Base-by-base conservation (phyloP, 1,284 basidiomycete genomes). In the Lentinus polychrous region DNA sequence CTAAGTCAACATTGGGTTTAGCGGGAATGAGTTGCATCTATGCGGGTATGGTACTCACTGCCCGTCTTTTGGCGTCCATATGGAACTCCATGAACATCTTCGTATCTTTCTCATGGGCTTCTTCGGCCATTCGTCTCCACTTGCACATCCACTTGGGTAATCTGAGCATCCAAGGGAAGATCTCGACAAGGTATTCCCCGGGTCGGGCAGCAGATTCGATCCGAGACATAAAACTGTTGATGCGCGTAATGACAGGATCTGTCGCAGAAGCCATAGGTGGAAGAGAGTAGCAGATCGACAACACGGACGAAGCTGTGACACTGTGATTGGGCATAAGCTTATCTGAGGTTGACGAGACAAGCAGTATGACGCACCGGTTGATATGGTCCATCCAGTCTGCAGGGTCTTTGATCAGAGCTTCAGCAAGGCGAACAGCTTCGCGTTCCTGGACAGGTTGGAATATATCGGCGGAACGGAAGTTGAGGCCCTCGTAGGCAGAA, bases 141-240 rank as follows among this genome's bases (percentile, higher is more conserved):
- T 34, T 34, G 15, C 41, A 32, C 31, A 49, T 20, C 6, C 31
- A 43, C 14, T 36, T 17, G 10, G 47, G 47, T 8, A 49, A 22
- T 12, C 37, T 14, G 20, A 36, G 15, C 41, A 49, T 20, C 41
- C 40, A 43, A n/a, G 51, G 51, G 18, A 52, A 49, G 32, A 46
- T 33, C 15, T 52, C 46, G 24, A 52, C 51, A 12, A 52, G 22
- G 32, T 46, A 43, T 6, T 39, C 39, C 6, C 51, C 51, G 8
- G 51, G 51, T 17, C 48, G 41, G 8, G 48, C 42, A 23, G 40
- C 42, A 7, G 22, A 34, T 31, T 41, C 47, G 20, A 52, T 27
- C 8, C 43, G 40, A 22, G 41, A 33, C 43, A 48, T 48, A 15
- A 45, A 49, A 12, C 36, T 32, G 15, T 40, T 36, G 20, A 46